Evolutionary conservation across 257 asterid species (phyloP).

Genomic region (Lantana camara): DNA sequence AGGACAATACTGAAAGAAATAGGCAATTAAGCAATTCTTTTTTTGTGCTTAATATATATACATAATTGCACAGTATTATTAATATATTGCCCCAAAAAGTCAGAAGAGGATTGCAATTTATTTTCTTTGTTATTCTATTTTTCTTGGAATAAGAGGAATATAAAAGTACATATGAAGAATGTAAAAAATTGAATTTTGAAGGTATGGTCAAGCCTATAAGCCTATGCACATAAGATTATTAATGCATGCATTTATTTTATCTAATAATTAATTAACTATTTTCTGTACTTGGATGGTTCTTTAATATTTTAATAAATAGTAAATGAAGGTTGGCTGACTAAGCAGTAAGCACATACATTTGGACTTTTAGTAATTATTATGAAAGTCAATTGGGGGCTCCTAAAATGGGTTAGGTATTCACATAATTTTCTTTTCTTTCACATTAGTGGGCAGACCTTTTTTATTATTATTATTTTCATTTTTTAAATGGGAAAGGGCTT

Average conservation of each 20-base stretch:
- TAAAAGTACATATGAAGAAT: too few relatives aligned
- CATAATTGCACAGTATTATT: too few relatives aligned
- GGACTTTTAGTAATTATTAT: not conserved
- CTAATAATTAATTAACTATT: too few relatives aligned
- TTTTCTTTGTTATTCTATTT: not conserved
- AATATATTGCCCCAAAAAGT: too few relatives aligned
- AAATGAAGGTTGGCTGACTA: not conserved
- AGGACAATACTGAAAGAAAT: too few relatives aligned
- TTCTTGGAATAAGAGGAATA: not conserved
- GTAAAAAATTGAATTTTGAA: too few relatives aligned
- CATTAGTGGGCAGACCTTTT: not conserved
- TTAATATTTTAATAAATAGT: too few relatives aligned
- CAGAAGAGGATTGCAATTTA: constrained; percentile 11
- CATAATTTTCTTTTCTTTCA: constrained; percentile 5
- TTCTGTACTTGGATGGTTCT: not conserved
- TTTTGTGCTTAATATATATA: too few relatives aligned
- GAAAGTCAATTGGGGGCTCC: constrained; percentile 27
- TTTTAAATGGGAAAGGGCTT: too few relatives aligned
- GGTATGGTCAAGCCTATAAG: too few relatives aligned
- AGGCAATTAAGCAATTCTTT: too few relatives aligned
- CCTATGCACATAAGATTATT: not conserved
- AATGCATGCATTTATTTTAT: not conserved
- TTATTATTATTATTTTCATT: too few relatives aligned
- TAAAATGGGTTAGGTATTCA: not conserved
- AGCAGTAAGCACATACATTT: not conserved